These are phyloP conservation scores for Solanum bukasovii DNA, from an alignment of 257 asterid species.

Conservation along the genomic window DNA sequence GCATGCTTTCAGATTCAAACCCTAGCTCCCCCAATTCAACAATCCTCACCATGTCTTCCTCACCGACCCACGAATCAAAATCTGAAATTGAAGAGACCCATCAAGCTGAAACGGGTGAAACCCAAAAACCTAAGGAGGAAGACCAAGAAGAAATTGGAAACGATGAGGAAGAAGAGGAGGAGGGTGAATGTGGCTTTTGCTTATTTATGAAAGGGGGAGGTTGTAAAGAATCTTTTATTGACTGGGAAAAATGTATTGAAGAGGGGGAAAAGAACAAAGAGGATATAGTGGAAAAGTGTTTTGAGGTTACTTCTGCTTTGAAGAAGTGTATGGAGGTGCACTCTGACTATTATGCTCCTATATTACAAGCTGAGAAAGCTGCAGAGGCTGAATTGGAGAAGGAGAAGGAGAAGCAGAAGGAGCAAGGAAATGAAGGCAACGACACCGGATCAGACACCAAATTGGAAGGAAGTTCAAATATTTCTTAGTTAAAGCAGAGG, in stretches of 20 bases:
- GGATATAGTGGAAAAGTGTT: slow-evolving; percentile 59
- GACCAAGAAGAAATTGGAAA: slow-evolving; percentile 1
- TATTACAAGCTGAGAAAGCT: slow-evolving; percentile 57
- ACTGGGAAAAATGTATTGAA: slow-evolving; percentile 70
- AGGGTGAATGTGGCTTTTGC: slow-evolving; percentile 78
- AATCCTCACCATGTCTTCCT: slow-evolving; percentile 31
- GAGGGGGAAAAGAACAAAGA: slow-evolving; percentile 54
- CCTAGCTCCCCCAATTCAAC: slow-evolving; percentile 6
- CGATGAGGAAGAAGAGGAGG: slow-evolving; percentile 41
- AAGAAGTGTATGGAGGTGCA: slow-evolving; percentile 78
- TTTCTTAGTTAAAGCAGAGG: slow-evolving; percentile 13
- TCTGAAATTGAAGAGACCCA: slow-evolving; percentile 12
- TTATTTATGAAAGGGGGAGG: slow-evolving; percentile 84
- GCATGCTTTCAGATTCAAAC: slow-evolving; percentile 18
- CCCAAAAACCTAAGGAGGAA: background rate
- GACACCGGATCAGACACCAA: background rate
- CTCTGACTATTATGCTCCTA: slow-evolving; percentile 58
- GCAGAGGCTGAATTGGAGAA: slow-evolving; percentile 44
- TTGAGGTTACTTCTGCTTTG: slow-evolving; percentile 36
- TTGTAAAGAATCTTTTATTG: slow-evolving; percentile 47
- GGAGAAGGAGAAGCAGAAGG: slow-evolving; percentile 32
- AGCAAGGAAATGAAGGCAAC: background rate
- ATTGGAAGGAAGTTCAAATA: slow-evolving; percentile 4
- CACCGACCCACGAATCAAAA: slow-evolving; percentile 3
- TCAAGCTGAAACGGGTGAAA: background rate